Conservation (phyloP, 2,329 filamentous ascomycete genomes). For the Beauveria australis region DNA sequence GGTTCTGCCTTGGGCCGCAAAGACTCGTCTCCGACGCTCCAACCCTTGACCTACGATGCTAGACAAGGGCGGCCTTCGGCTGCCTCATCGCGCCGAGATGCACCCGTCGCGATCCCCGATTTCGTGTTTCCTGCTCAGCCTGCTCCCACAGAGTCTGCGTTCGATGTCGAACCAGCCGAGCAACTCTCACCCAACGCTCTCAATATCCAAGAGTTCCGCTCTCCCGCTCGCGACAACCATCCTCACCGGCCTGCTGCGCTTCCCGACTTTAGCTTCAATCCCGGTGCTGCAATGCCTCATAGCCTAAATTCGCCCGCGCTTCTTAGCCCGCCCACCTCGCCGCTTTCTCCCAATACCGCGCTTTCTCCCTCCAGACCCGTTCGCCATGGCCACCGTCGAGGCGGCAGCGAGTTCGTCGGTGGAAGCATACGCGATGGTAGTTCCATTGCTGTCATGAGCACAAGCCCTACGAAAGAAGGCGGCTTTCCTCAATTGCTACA, state of each 20-base stretch:
- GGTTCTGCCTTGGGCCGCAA: constrained; percentile 28
- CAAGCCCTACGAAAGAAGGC: constrained; percentile 60
- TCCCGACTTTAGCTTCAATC: constrained; percentile 50
- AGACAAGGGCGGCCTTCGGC: neutral
- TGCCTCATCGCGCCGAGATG: constrained; percentile 9
- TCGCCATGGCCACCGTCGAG: constrained; percentile 69
- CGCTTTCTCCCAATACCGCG: constrained; percentile 38
- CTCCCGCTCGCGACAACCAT: constrained; percentile 22
- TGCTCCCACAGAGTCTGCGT: constrained; percentile 32
- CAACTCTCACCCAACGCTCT: neutral
- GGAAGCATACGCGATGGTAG: constrained; percentile 55
- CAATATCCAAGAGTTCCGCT: constrained; percentile 26
- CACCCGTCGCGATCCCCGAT: constrained; percentile 51
- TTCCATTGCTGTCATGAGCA: constrained; percentile 54
- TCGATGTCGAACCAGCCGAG: neutral
- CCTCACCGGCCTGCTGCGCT: constrained; percentile 33
- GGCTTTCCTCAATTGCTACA: constrained; percentile 49
- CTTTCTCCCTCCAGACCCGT: constrained; percentile 50
- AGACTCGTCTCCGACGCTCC: constrained; percentile 17
- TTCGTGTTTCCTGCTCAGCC: constrained; percentile 54
- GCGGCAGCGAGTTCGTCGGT: constrained; percentile 80
- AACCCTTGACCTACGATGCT: constrained; percentile 3
- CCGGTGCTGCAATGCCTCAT: constrained; percentile 30
- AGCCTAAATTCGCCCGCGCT: constrained; percentile 28
- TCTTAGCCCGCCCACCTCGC: constrained; percentile 49